phyloP scores from a whole-genome alignment of 306 rosid species.

The Luffa aegyptiaca region DNA sequence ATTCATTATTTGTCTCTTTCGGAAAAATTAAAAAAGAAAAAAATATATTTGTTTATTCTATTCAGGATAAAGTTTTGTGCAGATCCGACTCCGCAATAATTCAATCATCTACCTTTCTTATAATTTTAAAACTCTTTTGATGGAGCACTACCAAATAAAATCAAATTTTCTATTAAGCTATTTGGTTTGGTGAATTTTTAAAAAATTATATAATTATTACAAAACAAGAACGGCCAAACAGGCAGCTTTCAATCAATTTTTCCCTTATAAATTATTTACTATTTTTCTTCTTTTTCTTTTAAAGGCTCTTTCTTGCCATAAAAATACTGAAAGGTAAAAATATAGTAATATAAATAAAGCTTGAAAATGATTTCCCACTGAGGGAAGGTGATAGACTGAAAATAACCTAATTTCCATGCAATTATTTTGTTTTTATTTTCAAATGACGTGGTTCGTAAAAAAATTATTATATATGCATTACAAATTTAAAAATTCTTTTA shows the following conservation, averaged over 20 bases:
- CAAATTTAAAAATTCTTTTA: no score
- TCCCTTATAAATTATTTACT: background rate
- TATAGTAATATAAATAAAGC: background rate
- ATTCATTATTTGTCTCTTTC: background rate
- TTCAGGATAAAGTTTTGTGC: background rate
- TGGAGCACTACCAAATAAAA: background rate
- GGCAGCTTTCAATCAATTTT: background rate
- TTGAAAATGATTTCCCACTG: background rate
- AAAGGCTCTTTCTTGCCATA: background rate
- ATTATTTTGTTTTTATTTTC: no score
- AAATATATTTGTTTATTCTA: no score
- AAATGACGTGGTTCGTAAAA: no score
- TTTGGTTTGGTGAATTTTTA: background rate
- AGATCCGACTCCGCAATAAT: background rate
- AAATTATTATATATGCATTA: no score
- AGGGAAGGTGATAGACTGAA: background rate
- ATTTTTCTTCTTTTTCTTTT: background rate
- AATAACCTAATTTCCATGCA: background rate
- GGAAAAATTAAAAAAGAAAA: background rate
- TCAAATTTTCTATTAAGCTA: background rate
- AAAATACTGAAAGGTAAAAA: background rate
- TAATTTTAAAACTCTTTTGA: background rate
- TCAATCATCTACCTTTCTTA: background rate
- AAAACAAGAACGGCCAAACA: background rate
- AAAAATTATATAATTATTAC: background rate